These are phyloP conservation scores for Neurospora africana DNA, from an alignment of 495 filamentous ascomycete genomes.

Conservation along the genomic window DNA sequence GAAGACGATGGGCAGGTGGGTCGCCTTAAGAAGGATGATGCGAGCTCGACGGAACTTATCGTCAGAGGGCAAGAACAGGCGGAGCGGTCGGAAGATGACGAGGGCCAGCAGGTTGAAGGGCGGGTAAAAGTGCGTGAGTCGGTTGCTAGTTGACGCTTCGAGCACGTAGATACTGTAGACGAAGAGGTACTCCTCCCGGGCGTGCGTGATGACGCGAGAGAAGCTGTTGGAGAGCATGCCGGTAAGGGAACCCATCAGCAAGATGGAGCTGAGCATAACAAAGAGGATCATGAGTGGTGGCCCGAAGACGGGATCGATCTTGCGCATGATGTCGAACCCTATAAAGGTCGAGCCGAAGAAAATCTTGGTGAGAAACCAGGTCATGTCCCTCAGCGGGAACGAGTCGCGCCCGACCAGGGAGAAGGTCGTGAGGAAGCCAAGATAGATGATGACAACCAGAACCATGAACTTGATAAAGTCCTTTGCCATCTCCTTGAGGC, in stretches of 20 bases:
- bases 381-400: conserved; percentile 66
- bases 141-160: conserved; percentile 66
- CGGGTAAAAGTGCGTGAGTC: conserved; percentile 72
- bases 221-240: conserved; percentile 86
- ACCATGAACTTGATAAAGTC: conserved; percentile 86
- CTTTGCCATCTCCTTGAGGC: conserved; percentile 88
- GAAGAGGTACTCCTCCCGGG: conserved; percentile 79
- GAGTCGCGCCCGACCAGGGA: conserved; percentile 72
- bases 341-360: conserved; percentile 66
- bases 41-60: conserved; percentile 56
- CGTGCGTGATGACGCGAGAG: conserved; percentile 60
- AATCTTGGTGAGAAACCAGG: conserved; percentile 80
- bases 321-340: conserved; percentile 55
- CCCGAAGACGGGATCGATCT: conserved; percentile 40
- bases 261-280: conserved; percentile 76
- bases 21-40: conserved; percentile 64
- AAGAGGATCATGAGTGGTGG: conserved; percentile 73
- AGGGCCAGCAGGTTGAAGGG: conserved; percentile 73
- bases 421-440: conserved; percentile 86
- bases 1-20: conserved; percentile 44
- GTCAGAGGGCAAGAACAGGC: conserved; percentile 63
- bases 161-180: conserved; percentile 68
- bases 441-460: conserved; percentile 73
- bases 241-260: conserved; percentile 84
- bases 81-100: conserved; percentile 70